A percentile compares a stretch with the other conserved stretches of the same genome.
Conservation (phyloP, 2,329 filamentous ascomycete genomes). For the Lachnellula arida region DNA sequence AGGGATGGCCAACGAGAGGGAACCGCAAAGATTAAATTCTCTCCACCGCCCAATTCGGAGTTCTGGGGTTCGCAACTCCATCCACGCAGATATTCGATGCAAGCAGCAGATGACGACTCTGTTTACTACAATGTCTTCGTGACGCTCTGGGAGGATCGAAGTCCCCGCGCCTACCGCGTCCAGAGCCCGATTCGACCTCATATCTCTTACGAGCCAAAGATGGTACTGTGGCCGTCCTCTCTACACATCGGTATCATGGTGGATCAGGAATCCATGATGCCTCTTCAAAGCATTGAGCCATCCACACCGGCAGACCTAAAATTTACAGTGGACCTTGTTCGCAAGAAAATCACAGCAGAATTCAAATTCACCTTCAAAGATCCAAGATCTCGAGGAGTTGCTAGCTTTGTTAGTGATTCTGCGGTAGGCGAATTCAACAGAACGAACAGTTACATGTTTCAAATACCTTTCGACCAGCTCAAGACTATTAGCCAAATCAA, state of each 20-base stretch:
- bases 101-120: conserved; percentile 16
- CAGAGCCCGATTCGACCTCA: conserved; percentile 31
- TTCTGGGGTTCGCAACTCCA: conserved; percentile 43
- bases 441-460: conserved; percentile 31
- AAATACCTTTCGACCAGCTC: conserved; percentile 39
- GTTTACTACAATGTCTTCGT: conserved; percentile 10
- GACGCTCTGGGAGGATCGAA: not conserved
- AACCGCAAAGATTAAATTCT: conserved; percentile 50
- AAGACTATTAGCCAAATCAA: conserved; percentile 39
- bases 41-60: conserved; percentile 46
- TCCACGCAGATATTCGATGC: conserved; percentile 20
- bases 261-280: conserved; percentile 51
- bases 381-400: conserved; percentile 18
- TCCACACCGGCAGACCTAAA: conserved; percentile 23
- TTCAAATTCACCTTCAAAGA: conserved; percentile 35
- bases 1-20: conserved; percentile 36
- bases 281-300: conserved; percentile 45
- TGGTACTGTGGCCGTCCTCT: conserved; percentile 40
- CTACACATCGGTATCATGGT: conserved; percentile 61
- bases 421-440: conserved; percentile 20
- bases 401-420: conserved; percentile 2
- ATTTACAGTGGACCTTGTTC: conserved; percentile 38
- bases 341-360: conserved; percentile 37
- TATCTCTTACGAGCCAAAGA: conserved; percentile 31
- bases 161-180: conserved; percentile 12